Conservation (phyloP, 768 basidiomycete species). For the Suillus fuscotomentosus region DNA sequence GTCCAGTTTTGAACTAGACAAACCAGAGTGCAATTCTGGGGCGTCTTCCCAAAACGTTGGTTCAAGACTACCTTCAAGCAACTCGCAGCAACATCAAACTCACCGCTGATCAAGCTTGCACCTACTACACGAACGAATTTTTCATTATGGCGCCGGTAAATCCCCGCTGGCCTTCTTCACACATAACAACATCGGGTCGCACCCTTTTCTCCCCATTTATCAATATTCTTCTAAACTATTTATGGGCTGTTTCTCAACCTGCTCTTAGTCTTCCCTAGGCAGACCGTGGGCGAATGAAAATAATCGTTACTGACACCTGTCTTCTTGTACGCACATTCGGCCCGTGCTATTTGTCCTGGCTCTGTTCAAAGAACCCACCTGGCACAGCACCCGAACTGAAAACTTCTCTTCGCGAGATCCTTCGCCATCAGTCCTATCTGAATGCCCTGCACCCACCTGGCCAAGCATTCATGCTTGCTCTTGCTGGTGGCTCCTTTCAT, state of each 20-base stretch:
- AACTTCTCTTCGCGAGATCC: background rate
- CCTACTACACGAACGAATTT: background rate
- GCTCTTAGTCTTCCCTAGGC: background rate
- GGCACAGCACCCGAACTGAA: background rate
- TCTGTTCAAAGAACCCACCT: background rate
- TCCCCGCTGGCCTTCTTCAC: background rate
- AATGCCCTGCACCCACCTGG: background rate
- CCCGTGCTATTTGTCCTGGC: background rate
- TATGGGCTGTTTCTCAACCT: background rate
- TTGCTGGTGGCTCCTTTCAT: conserved; percentile 31
- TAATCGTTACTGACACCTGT: background rate
- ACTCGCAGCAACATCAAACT: background rate
- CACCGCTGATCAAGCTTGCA: background rate
- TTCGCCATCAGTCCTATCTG: background rate
- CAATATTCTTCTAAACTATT: background rate
- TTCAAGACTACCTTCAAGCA: background rate
- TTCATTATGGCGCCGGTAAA: background rate
- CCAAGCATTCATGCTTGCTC: background rate
- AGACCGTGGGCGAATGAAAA: background rate
- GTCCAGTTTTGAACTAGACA: background rate
- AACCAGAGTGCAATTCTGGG: background rate
- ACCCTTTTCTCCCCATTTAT: background rate
- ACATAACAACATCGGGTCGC: background rate
- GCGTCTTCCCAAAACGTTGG: background rate
- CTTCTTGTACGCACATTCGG: background rate